phyloP scores from a whole-genome alignment of 225 moss, liverwort and hornwort species.

The Asterella californica region DNA sequence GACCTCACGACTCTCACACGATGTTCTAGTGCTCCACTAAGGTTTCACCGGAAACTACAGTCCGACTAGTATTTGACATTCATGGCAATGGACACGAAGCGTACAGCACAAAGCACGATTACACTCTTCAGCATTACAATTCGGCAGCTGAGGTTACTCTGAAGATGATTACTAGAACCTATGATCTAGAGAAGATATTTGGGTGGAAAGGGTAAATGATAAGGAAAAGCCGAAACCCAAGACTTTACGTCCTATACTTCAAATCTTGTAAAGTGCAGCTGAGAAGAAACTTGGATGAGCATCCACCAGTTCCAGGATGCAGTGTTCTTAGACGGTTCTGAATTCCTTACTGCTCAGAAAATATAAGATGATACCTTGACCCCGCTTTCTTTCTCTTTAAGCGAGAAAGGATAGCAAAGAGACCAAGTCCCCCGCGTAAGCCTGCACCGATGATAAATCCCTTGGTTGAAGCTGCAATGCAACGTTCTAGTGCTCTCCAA shows the following conservation, averaged over 20 bases:
- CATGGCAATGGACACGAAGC: no score
- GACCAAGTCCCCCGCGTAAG: slow-evolving; percentile 76
- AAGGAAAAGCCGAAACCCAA: no score
- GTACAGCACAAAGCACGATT: background rate
- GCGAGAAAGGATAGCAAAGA: slow-evolving; percentile 64
- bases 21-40: background rate
- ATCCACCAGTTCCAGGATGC: background rate
- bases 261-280: no score
- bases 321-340: background rate
- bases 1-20: background rate
- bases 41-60: background rate
- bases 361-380: slow-evolving; percentile 45
- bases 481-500: slow-evolving; percentile 70
- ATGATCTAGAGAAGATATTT: background rate
- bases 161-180: background rate
- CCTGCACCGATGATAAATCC: slow-evolving; percentile 90
- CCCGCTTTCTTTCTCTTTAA: slow-evolving; percentile 57
- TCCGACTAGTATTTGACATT: background rate
- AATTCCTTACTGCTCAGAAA: background rate
- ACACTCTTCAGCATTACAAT: background rate
- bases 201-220: no score
- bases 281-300: background rate
- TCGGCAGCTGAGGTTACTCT: background rate
- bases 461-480: slow-evolving; percentile 72
- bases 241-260: no score